Base-by-base conservation (phyloP, 1,284 basidiomycete species). In the Phylloboletellus chloephorus region DNA sequence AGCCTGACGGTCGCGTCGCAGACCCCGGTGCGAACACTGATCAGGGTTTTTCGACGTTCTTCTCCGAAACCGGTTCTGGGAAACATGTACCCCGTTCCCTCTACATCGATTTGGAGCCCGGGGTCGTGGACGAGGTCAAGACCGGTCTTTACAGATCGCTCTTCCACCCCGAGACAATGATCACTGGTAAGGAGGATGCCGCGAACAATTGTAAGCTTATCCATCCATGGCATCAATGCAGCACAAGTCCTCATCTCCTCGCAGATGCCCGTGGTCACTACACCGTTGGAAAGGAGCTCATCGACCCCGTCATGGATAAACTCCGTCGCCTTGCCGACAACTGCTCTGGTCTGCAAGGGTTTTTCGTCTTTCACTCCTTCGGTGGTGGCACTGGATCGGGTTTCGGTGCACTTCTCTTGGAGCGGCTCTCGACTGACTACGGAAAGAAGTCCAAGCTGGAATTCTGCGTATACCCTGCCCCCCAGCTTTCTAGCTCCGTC, bases 281-380 rank as follows among this genome's bases (percentile, higher is more conserved):
- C 74, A 98, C 95, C 46, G 80, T 98, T 60, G 94, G 94, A 54
- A 98, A 97, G 70, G 94, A 97, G 68, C 81, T 87, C 56, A 89
- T 92, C 41, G 85, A 88, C 59, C 78, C 83, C 41, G 93, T 95
- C 44, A 90, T 98, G 79, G 96, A 98, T 71, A 93, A 88, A 66
- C 74, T 98, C 52, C 89, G 96, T 62, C 86, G 91, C 57, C 82
- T 98, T 51, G 91, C 95, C 44, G 96, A 98, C 71, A 96, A 95
- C 72, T 97, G 94, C 75, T 84, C 85, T 32, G 96, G 96, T 64
- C 84, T 98, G 32, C 96, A 99, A 69, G 95, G 96, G 56, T 98
- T 98, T 81, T 98, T 99, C 66, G 92, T 98, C 62, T 98, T 98
- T 82, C 96, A 98, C 75, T 98, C 96, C 32, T 97, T 98, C 62